Percentiles rank a stretch among this genome's conserved stretches.
Conservation (phyloP, 352 stramenopile species). For the Pythium myriotylum region DNA sequence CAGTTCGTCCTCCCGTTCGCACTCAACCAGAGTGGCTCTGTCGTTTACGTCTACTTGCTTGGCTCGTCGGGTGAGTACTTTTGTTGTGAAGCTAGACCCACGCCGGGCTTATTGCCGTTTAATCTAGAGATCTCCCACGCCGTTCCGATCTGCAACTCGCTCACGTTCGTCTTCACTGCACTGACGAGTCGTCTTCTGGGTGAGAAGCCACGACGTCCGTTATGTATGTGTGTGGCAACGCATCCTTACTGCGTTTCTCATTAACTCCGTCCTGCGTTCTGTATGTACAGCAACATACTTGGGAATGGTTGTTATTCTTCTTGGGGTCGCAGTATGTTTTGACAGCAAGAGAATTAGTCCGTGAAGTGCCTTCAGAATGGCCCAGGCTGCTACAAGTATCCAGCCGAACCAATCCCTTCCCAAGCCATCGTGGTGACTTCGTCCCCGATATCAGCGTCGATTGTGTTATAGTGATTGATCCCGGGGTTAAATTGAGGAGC, state of each 20-base stretch:
- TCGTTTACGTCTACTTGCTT: slow-evolving; percentile 80
- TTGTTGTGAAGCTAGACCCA: not conserved
- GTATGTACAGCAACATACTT: slow-evolving; percentile 22
- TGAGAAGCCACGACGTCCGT: slow-evolving; percentile 65
- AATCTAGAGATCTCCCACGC: slow-evolving; percentile 77
- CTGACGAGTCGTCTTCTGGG: slow-evolving; percentile 76
- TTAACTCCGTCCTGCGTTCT: not conserved
- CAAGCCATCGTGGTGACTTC: slow-evolving; percentile 69
- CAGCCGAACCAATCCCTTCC: slow-evolving; percentile 68
- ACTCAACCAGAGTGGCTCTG: slow-evolving; percentile 83
- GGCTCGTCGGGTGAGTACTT: slow-evolving; percentile 54
- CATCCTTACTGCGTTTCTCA: no score
- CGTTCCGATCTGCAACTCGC: slow-evolving; percentile 89
- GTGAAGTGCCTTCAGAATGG: not conserved
- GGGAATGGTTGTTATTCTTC: slow-evolving; percentile 31
- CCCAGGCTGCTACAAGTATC: slow-evolving; percentile 45
- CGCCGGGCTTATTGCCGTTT: not conserved
- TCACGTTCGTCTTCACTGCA: slow-evolving; percentile 89
- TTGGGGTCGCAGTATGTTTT: slow-evolving; percentile 28
- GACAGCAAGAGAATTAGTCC: slow-evolving; percentile 22
- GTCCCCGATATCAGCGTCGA: slow-evolving; percentile 46
- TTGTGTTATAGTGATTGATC: slow-evolving; percentile 66
- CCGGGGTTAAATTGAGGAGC: slow-evolving; percentile 27
- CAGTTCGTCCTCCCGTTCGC: slow-evolving; percentile 84
- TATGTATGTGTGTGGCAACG: slow-evolving; percentile 46